Percentiles rank a stretch among this genome's conserved stretches.
These are phyloP conservation scores for Sutorius australiensis DNA, from an alignment of 768 basidiomycete genomes.

Conservation along the genomic window DNA sequence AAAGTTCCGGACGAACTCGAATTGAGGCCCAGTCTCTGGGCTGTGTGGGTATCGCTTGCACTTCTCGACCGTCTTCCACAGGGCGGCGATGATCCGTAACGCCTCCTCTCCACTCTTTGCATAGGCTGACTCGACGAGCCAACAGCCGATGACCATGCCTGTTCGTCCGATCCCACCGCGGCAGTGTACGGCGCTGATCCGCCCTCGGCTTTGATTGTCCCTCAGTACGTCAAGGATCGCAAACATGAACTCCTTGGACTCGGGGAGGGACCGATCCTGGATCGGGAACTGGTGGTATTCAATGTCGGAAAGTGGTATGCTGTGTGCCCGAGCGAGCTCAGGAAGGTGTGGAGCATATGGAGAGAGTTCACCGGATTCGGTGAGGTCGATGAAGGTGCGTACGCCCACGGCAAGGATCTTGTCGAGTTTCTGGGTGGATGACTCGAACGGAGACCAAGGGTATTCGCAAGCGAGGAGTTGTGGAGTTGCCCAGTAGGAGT, in stretches of 20 bases:
- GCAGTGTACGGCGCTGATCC: conserved; percentile 73
- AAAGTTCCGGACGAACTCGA: conserved; percentile 69
- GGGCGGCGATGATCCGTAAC: conserved; percentile 55
- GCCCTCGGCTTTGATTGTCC: conserved; percentile 55
- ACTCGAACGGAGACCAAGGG: conserved; percentile 63
- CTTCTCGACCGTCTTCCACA: conserved; percentile 78
- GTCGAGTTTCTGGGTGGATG: conserved; percentile 64
- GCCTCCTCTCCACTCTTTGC: conserved; percentile 65
- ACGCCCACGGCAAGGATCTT: conserved; percentile 67
- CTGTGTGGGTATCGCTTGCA: conserved; percentile 70
- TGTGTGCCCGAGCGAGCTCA: conserved; percentile 49
- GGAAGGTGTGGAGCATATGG: conserved; percentile 59
- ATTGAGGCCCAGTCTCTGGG: conserved; percentile 77
- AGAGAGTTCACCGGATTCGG: conserved; percentile 72
- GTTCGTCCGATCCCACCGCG: conserved; percentile 74
- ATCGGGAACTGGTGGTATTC: conserved; percentile 81
- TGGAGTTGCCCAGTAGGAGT: conserved; percentile 80
- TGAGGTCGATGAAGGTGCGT: conserved; percentile 80
- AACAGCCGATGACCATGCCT: conserved; percentile 64
- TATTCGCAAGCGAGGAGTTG: conserved; percentile 77
- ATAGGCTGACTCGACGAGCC: conserved; percentile 65
- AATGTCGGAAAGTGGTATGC: conserved; percentile 51
- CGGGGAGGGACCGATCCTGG: conserved; percentile 65
- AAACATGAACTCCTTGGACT: conserved; percentile 55
- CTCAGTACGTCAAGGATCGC: conserved; percentile 54